These are phyloP conservation scores for Penicillium sp. DNA, from an alignment of 2,329 filamentous ascomycete genomes.

Conservation along the genomic window DNA sequence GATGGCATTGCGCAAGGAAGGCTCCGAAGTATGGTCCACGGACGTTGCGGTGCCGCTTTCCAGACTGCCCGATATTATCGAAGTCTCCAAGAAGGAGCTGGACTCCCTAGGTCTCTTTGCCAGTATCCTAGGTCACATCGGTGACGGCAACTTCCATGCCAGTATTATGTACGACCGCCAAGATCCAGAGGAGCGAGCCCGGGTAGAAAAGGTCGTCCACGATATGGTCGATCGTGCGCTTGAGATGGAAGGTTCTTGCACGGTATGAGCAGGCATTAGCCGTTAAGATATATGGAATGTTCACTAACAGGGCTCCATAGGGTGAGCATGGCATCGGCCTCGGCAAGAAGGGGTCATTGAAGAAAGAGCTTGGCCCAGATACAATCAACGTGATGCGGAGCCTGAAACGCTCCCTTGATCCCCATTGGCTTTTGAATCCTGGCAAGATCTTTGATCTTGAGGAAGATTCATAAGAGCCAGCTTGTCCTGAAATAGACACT, in stretches of 20 bases:
- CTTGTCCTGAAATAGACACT: not conserved
- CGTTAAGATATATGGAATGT: not conserved
- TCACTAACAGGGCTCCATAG: slow-evolving; percentile 23
- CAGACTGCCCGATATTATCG: slow-evolving; percentile 64
- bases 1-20: slow-evolving; percentile 57
- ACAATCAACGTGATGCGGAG: slow-evolving; percentile 82
- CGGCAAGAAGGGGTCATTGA: slow-evolving; percentile 78
- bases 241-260: slow-evolving; percentile 93
- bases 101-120: slow-evolving; percentile 83
- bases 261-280: slow-evolving; percentile 42
- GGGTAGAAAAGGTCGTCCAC: slow-evolving; percentile 79
- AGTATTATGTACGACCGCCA: slow-evolving; percentile 83
- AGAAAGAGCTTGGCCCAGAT: slow-evolving; percentile 76
- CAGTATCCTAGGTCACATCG: slow-evolving; percentile 84
- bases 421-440: slow-evolving; percentile 85
- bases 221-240: slow-evolving; percentile 89
- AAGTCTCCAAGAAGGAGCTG: slow-evolving; percentile 86
- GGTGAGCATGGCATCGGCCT: slow-evolving; percentile 85
- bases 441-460: slow-evolving; percentile 81
- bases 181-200: slow-evolving; percentile 68
- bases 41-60: slow-evolving; percentile 65
- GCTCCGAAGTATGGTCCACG: slow-evolving; percentile 62
- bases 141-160: slow-evolving; percentile 93
- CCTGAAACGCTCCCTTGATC: slow-evolving; percentile 81
- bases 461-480: slow-evolving; percentile 12